Percentiles rank a stretch among this genome's conserved stretches.
Evolutionary conservation across 2,329 filamentous ascomycete species (phyloP).

Genomic region (Hirsutella rhossiliensis): DNA sequence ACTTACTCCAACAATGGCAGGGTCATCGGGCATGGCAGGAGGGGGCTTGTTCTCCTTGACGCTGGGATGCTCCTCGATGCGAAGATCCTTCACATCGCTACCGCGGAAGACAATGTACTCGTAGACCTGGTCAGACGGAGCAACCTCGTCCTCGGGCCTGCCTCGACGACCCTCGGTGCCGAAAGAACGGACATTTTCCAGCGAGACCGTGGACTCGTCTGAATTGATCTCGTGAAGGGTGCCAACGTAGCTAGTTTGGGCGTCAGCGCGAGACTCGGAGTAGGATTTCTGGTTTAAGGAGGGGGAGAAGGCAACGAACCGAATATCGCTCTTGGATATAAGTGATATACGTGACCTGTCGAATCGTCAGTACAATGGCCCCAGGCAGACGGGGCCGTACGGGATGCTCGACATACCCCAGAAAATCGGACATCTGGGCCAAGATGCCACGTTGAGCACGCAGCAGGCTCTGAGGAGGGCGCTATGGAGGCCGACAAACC

Average conservation of each 20-base stretch:
- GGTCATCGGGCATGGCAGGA: slow-evolving; percentile 79
- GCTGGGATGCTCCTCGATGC: slow-evolving; percentile 73
- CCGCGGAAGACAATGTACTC: slow-evolving; percentile 98
- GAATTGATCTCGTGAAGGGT: slow-evolving; percentile 97
- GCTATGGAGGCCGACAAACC: slow-evolving; percentile 9
- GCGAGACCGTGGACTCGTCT: slow-evolving; percentile 88
- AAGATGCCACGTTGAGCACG: slow-evolving; percentile 28
- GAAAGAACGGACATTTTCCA: slow-evolving; percentile 90
- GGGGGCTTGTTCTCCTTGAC: slow-evolving; percentile 64
- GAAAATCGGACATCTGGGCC: slow-evolving; percentile 45
- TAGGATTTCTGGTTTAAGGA: slow-evolving; percentile 2
- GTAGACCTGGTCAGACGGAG: slow-evolving; percentile 78
- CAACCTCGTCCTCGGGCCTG: slow-evolving; percentile 69
- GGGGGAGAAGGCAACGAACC: slow-evolving; percentile 42
- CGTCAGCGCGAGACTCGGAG: slow-evolving; percentile 16
- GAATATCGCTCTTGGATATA: slow-evolving; percentile 95
- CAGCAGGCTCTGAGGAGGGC: slow-evolving; percentile 17
- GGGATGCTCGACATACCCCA: slow-evolving; percentile 32
- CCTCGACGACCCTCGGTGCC: slow-evolving; percentile 84
- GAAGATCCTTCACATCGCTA: slow-evolving; percentile 95
- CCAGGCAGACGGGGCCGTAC: background rate
- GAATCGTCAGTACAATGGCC: background rate
- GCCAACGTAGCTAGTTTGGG: slow-evolving; percentile 67
- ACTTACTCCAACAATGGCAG: slow-evolving; percentile 95
- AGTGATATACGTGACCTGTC: slow-evolving; percentile 76